These are phyloP conservation scores for Gossypium trilobum DNA, from an alignment of 441 rosid genomes.

Conservation along the genomic window DNA sequence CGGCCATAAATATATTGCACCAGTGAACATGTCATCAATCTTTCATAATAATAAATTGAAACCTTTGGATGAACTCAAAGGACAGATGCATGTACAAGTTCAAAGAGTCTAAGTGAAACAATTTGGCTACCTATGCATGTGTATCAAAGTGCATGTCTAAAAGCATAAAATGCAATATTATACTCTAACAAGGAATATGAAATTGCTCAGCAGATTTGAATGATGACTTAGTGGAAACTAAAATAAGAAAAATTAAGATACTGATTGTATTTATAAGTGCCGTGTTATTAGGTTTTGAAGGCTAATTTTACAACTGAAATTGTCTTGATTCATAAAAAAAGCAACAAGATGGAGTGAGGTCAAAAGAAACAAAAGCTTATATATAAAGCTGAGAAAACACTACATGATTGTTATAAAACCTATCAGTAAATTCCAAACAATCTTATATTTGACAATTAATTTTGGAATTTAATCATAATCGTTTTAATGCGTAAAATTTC, in stretches of 20 bases:
- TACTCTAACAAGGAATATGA: not conserved
- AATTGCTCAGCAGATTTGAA: not conserved
- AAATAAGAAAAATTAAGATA: not conserved
- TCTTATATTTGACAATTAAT: not conserved
- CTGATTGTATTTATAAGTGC: not conserved
- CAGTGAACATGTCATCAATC: not conserved
- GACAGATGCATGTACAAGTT: not conserved
- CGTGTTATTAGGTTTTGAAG: not conserved
- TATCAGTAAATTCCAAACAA: not conserved
- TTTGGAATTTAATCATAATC: not conserved
- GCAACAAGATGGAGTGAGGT: not conserved
- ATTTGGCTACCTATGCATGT: not conserved
- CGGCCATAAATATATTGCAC: not conserved
- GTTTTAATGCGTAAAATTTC: not conserved
- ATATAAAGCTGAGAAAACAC: not conserved
- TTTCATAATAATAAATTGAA: not conserved
- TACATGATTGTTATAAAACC: not conserved
- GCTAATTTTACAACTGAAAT: not conserved
- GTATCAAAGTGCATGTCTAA: not conserved
- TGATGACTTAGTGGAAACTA: not conserved
- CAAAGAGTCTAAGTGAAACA: not conserved
- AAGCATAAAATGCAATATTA: not conserved
- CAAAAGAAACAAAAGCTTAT: constrained; percentile 1
- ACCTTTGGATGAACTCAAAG: not conserved
- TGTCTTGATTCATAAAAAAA: not conserved